Percentiles rank a stretch among this genome's conserved stretches.
phyloP scores from a whole-genome alignment of 2,329 filamentous ascomycete genomes.

The Hypocrella siamensis region DNA sequence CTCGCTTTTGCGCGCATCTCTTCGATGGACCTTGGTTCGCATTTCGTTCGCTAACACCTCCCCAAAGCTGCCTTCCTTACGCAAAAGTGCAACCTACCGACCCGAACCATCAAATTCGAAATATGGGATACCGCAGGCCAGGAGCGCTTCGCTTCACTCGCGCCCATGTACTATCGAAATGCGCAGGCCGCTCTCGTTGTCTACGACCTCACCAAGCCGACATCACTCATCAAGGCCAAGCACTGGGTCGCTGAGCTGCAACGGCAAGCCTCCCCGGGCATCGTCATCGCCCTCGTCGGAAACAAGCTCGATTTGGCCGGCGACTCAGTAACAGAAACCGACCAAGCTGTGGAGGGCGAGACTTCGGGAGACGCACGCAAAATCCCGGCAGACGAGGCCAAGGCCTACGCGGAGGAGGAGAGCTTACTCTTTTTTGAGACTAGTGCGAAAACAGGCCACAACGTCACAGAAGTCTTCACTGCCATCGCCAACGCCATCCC shows the following conservation, averaged over 20 bases:
- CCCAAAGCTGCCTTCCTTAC: constrained; percentile 80
- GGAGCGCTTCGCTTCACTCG: constrained; percentile 89
- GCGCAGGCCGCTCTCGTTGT: constrained; percentile 94
- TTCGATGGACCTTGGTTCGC: neutral
- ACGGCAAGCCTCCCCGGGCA: constrained; percentile 86
- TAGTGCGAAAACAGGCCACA: constrained; percentile 87
- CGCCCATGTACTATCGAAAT: constrained; percentile 99
- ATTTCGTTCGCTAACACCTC: neutral
- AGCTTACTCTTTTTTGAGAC: constrained; percentile 93
- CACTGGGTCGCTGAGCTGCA: constrained; percentile 98
- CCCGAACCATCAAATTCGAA: constrained; percentile 80
- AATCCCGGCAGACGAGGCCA: constrained; percentile 79
- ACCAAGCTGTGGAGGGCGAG: constrained; percentile 39
- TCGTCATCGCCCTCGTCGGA: constrained; percentile 91
- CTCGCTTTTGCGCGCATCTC: no score
- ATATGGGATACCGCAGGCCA: constrained; percentile 99
- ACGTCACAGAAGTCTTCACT: constrained; percentile 91
- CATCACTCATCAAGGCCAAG: constrained; percentile 89
- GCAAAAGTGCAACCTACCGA: constrained; percentile 94
- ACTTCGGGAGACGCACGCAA: constrained; percentile 65
- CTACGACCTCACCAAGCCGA: constrained; percentile 95
- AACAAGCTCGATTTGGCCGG: constrained; percentile 89
- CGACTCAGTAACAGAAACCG: constrained; percentile 30
- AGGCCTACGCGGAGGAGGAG: constrained; percentile 89
- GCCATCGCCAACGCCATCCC: constrained; percentile 97